Percentiles rank a stretch among this genome's conserved stretches.
These are phyloP conservation scores for Coemansia nantahalensis DNA, from an alignment of 192 early-diverging fungal genomes.

Conservation along the genomic window DNA sequence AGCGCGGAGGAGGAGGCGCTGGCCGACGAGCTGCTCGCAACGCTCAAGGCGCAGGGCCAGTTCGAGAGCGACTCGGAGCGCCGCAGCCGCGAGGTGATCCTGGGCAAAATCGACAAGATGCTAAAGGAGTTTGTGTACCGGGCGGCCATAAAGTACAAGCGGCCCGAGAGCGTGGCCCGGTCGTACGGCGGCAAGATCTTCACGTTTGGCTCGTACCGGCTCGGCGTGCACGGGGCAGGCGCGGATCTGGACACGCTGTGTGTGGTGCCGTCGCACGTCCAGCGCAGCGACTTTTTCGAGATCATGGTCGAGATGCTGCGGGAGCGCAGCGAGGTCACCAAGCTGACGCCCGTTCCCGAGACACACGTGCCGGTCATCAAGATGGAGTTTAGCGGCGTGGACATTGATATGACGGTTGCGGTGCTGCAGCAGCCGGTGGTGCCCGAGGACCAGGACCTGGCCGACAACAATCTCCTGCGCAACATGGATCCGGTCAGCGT, in stretches of 20 bases:
- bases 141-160: slow-evolving; percentile 69
- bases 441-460: slow-evolving; percentile 80
- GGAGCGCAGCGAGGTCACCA: slow-evolving; percentile 77
- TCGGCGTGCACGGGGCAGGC: slow-evolving; percentile 92
- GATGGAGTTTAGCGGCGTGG: slow-evolving; percentile 87
- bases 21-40: slow-evolving; percentile 66
- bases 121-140: slow-evolving; percentile 90
- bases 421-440: slow-evolving; percentile 69
- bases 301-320: slow-evolving; percentile 86
- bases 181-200: slow-evolving; percentile 95
- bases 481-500: slow-evolving; percentile 85
- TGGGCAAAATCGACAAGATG: slow-evolving; percentile 82
- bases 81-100: slow-evolving; percentile 75
- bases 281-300: slow-evolving; percentile 89
- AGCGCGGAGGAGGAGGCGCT: slow-evolving; percentile 65
- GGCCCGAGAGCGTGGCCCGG: slow-evolving; percentile 78
- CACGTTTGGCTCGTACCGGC: slow-evolving; percentile 93
- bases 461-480: slow-evolving; percentile 80
- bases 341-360: slow-evolving; percentile 81
- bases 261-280: slow-evolving; percentile 87
- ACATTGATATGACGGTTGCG: slow-evolving; percentile 94
- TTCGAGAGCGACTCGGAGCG: slow-evolving; percentile 89
- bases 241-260: slow-evolving; percentile 99
- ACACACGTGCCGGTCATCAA: slow-evolving; percentile 96
- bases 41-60: slow-evolving; percentile 70